Base-by-base conservation (phyloP, 345 rosid genomes). In the Citrus australasica region DNA sequence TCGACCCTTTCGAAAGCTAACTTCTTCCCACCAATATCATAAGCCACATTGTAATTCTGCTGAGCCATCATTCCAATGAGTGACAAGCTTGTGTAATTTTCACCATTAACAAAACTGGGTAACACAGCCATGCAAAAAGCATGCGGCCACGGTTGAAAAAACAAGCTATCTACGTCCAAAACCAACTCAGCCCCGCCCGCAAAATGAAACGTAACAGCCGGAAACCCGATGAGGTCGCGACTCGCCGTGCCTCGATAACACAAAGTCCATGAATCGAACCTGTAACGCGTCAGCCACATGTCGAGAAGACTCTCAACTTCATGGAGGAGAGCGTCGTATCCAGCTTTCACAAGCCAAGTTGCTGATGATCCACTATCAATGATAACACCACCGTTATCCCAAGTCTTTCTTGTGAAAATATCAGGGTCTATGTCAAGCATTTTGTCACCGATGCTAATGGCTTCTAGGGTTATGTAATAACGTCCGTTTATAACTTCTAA, bases 31-130 rank as follows among this genome's bases (percentile, higher is more conserved):
- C 24, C 56, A 68, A 85, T 74, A 66, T 89, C 89, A 67, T 80
- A 87, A 5, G 77, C 89, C 8, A 87, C 67, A 64, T 87, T 87
- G 37, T 87, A 82, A 40, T 83, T 72, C 63, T 84, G 88, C 42
- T 87, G 88, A 30, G 92, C 90, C 81, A 86, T 77, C 70, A 83
- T 35, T 16, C 90, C 90, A 74, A 87, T 82, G 11, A 84, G 27
- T 21, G 81, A 76, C 35, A 82, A 35, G 8, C 42, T 53, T 4
- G 28, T 28, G 28, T 59, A 38, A 33, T 51, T 24, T 9, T 51
- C 67, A 33, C 78, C 76, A 22, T 24, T 38, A 27, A 14, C 42
- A 16, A 40, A 35, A 58, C 68, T 37, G 27, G 82, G 77, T 13
- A 73, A 53, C 74, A 84, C 72, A 7, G 90, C 83, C 89, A 86